Conservation (phyloP, 2,329 filamentous ascomycete genomes). For the Pseudogymnoascus pannorum region DNA sequence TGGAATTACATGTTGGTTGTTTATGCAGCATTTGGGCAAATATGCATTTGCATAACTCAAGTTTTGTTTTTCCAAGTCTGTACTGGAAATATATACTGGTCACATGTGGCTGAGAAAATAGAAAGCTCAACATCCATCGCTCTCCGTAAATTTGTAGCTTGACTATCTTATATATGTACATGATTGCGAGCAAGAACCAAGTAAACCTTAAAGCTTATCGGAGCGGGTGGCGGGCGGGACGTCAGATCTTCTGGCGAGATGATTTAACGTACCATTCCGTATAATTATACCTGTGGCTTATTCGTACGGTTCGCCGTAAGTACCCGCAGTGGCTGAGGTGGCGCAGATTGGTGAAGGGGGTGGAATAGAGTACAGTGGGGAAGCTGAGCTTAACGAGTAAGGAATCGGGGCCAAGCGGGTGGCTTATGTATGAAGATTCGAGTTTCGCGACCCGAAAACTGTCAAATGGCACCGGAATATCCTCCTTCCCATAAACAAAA, state of each 20-base stretch:
- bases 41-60: background rate
- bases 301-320: too few species aligned
- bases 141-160: background rate
- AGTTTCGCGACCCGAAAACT: too few species aligned
- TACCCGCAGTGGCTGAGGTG: too few species aligned
- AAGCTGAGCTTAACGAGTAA: too few species aligned
- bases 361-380: too few species aligned
- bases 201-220: background rate
- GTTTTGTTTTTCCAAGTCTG: background rate
- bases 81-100: background rate
- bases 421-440: too few species aligned
- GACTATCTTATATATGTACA: background rate
- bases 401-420: too few species aligned
- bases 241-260: background rate
- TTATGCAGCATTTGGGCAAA: background rate
- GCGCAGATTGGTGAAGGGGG: too few species aligned
- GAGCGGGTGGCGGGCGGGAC: background rate
- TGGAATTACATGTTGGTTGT: background rate
- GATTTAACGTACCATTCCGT: too few species aligned
- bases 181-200: background rate
- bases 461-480: too few species aligned
- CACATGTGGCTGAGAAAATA: background rate
- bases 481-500: too few species aligned
- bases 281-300: too few species aligned
- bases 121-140: background rate